These are phyloP conservation scores for Pyrenula aspistea DNA, from an alignment of 495 filamentous ascomycete species.

Conservation along the genomic window DNA sequence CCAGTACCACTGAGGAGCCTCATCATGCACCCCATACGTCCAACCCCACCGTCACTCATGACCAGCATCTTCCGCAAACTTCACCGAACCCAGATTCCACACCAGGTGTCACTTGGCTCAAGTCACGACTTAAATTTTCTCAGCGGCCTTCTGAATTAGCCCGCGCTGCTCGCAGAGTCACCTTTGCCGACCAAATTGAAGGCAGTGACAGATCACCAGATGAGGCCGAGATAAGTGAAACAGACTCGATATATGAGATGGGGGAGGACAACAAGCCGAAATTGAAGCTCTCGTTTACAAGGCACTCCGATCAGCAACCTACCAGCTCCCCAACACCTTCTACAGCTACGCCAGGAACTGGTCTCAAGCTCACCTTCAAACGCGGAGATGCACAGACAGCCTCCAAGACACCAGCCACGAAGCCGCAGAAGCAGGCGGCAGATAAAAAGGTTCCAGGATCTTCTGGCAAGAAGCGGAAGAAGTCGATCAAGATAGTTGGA, in stretches of 20 bases:
- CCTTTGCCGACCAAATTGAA: background rate
- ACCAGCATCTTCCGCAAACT: background rate
- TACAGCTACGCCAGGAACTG: slow-evolving; percentile 15
- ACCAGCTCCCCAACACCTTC: slow-evolving; percentile 17
- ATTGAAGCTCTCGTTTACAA: slow-evolving; percentile 39
- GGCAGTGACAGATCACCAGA: background rate
- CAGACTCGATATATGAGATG: background rate
- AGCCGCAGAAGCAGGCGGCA: slow-evolving; percentile 37
- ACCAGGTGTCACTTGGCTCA: background rate
- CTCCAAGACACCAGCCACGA: slow-evolving; percentile 17
- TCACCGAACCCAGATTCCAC: background rate
- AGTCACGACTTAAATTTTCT: background rate
- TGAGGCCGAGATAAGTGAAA: background rate
- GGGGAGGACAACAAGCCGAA: slow-evolving; percentile 2
- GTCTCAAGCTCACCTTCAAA: slow-evolving; percentile 40
- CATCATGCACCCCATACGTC: background rate
- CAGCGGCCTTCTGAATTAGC: background rate
- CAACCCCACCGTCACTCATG: background rate
- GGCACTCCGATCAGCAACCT: slow-evolving; percentile 20
- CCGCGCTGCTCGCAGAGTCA: background rate
- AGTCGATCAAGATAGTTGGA: slow-evolving; percentile 3
- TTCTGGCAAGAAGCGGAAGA: slow-evolving; percentile 17
- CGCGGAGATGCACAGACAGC: slow-evolving; percentile 21
- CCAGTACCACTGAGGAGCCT: background rate
- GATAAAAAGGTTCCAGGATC: slow-evolving; percentile 22